Base-by-base conservation (phyloP, 768 basidiomycete genomes). In the Tulasnella calospora region DNA sequence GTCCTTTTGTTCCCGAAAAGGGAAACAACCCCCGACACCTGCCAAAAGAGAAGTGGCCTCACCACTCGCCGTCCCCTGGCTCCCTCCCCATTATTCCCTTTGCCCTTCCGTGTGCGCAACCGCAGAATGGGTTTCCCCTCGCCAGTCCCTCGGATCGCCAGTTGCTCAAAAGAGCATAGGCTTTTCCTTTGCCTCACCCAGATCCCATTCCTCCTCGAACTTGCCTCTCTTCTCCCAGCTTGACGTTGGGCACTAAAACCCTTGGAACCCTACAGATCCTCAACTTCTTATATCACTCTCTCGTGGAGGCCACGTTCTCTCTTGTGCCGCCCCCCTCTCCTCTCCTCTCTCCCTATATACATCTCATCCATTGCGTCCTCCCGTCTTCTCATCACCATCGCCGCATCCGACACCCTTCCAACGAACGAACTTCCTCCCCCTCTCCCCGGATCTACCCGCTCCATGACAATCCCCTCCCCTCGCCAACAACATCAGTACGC, bases 301-400 rank as follows among this genome's bases (percentile, higher is more conserved):
- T 61, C 57, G 57, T 61, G 57, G 57, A 61, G 27, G 57, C 57
- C 57, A 61, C 57, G 57, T 61, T 61, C 57, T 61, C 57, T 30
- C 30, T 61, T 61, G 30, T n/a, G 57, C 57, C 57, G 23, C 23
- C n/a, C 57, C 57, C 57, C 30, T 30, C 57, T n/a, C n/a, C 30
- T 23, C 57, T 61, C 57, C 21, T 61, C 57, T 61, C 57, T 15
- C 30, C 12, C 27, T 38, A 40, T 40, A 40, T 40, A 40, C 40
- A 40, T 40, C 40, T 40, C 40, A 9, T 40, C 57, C 57, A 61
- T n/a, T n/a, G 27, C 57, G 30, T 47, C 46, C 46, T 12, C 46
- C 15, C 46, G 21, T 13, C 23, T n/a, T n/a, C 8, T 61, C 57
- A n/a, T 23, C 23, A 61, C n/a, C 57, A 61, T 61, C 57, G 57